Evolutionary conservation across 1,139 yeast species (phyloP).

Genomic region (Kluyveromyces marxianus): DNA sequence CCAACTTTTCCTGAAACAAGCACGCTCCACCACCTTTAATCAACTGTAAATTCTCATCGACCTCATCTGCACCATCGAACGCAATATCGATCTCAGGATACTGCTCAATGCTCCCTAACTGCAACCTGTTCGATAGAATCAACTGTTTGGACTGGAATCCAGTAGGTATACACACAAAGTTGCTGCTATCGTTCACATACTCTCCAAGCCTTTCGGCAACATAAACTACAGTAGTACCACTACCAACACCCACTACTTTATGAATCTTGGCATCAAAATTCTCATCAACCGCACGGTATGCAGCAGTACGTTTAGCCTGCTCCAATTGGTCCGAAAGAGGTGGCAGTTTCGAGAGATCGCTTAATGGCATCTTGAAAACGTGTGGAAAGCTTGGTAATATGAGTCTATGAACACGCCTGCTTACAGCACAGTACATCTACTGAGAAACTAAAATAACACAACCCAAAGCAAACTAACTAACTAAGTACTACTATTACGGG

Average conservation of each 20-base stretch:
- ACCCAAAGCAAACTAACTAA: too few species aligned
- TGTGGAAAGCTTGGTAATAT: not conserved
- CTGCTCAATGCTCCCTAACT: constrained; percentile 76
- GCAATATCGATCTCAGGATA: constrained; percentile 77
- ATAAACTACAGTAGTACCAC: constrained; percentile 93
- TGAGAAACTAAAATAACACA: not conserved
- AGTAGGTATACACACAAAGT: constrained; percentile 81
- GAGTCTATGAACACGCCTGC: not conserved
- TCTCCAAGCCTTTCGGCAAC: constrained; percentile 87
- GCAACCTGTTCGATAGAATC: constrained; percentile 73
- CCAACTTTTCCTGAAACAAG: constrained; percentile 90
- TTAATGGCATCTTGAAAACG: constrained; percentile 5
- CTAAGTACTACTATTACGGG: too few species aligned
- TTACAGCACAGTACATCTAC: not conserved
- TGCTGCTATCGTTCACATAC: constrained; percentile 39
- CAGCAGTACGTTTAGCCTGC: constrained; percentile 67
- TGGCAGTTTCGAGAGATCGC: constrained; percentile 16
- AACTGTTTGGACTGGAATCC: constrained; percentile 92
- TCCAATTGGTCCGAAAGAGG: constrained; percentile 32
- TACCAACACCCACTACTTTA: constrained; percentile 84
- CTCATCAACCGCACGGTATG: constrained; percentile 87
- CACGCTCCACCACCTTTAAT: constrained; percentile 99
- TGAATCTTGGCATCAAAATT: constrained; percentile 60
- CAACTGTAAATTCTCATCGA: constrained; percentile 68
- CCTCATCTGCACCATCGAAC: constrained; percentile 98